These are phyloP conservation scores for Cordia subcordata DNA, from an alignment of 257 asterid genomes.

Conservation along the genomic window DNA sequence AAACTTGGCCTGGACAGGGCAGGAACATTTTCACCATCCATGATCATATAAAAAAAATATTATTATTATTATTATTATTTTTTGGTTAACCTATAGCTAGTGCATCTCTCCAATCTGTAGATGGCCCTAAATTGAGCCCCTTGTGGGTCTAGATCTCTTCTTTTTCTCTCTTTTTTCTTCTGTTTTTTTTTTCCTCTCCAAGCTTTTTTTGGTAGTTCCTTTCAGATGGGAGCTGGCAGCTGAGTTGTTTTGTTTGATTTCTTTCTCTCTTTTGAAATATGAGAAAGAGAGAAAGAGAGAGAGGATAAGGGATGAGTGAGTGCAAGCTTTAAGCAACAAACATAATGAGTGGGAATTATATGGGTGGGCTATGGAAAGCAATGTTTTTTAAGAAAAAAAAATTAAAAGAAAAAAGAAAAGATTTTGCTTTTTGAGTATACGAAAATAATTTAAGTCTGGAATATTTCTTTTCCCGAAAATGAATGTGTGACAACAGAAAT, in stretches of 20 bases:
- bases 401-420: neutral
- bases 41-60: constrained; percentile 17
- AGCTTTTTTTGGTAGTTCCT: constrained; percentile 4
- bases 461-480: neutral
- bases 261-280: neutral
- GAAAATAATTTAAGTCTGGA: no score
- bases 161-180: neutral
- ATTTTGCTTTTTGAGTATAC: no score
- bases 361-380: constrained; percentile 21
- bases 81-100: constrained; percentile 7
- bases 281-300: neutral
- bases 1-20: constrained; percentile 31
- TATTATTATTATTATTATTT: constrained; percentile 3
- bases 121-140: constrained; percentile 32
- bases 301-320: constrained; percentile 26
- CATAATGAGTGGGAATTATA: constrained; percentile 65
- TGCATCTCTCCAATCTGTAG: constrained; percentile 18
- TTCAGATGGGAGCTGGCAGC: constrained; percentile 16
- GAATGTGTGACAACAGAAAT: neutral
- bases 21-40: constrained; percentile 34
- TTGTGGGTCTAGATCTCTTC: constrained; percentile 4
- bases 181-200: neutral
- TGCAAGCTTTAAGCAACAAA: constrained; percentile 82
- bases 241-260: neutral
- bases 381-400: neutral